Conservation (phyloP, 2,329 filamentous ascomycete species). For the Colletotrichum lini region DNA sequence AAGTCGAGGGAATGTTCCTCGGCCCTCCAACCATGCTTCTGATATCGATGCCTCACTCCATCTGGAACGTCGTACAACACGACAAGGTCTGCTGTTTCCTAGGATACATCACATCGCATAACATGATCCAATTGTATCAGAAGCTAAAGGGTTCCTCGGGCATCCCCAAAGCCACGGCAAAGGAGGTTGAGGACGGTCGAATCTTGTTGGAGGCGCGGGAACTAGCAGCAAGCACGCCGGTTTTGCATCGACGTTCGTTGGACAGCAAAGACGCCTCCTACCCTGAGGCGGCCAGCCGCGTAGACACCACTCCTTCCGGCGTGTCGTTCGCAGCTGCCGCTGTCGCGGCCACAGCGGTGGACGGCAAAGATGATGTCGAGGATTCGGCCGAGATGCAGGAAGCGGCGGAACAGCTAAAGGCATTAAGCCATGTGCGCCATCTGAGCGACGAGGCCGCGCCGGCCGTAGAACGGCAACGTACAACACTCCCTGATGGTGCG, state of each 20-base stretch:
- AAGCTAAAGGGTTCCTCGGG: constrained; percentile 66
- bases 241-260: constrained; percentile 43
- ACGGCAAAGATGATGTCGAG: constrained; percentile 66
- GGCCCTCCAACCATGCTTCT: constrained; percentile 77
- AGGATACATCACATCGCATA: constrained; percentile 76
- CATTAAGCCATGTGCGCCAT: constrained; percentile 72
- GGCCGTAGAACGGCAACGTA: constrained; percentile 51
- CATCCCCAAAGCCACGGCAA: constrained; percentile 61
- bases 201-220: constrained; percentile 70
- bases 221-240: constrained; percentile 56
- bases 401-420: constrained; percentile 77
- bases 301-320: constrained; percentile 29
- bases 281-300: constrained; percentile 32
- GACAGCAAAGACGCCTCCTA: constrained; percentile 40
- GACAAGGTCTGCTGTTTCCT: constrained; percentile 77
- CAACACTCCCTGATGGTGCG: constrained; percentile 56
- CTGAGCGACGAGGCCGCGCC: constrained; percentile 51
- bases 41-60: constrained; percentile 74
- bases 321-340: constrained; percentile 37
- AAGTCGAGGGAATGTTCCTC: constrained; percentile 77
- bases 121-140: constrained; percentile 76
- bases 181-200: constrained; percentile 70
- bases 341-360: constrained; percentile 44
- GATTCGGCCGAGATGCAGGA: constrained; percentile 80
- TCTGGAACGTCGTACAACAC: constrained; percentile 76